phyloP scores from a whole-genome alignment of 2,329 filamentous ascomycete genomes.

The Trichoderma arundinaceum region DNA sequence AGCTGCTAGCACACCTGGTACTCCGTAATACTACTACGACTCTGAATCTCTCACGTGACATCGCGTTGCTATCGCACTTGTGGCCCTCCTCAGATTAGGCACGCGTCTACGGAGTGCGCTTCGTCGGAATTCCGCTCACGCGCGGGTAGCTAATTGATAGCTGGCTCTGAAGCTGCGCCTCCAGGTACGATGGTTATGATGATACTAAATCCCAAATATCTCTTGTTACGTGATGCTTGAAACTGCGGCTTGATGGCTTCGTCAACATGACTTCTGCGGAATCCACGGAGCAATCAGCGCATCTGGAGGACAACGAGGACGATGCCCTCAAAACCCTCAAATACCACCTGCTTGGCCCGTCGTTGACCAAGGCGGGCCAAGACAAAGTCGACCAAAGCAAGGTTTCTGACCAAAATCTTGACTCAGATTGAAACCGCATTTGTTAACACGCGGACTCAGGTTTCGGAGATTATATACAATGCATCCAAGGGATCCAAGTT shows the following conservation, averaged over 20 bases:
- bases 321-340: slow-evolving; percentile 68
- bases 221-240: neutral
- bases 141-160: neutral
- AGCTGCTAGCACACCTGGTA: neutral
- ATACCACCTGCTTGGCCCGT: slow-evolving; percentile 87
- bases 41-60: slow-evolving; percentile 22
- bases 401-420: slow-evolving; percentile 48
- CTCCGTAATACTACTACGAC: neutral
- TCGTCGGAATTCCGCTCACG: slow-evolving; percentile 21
- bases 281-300: slow-evolving; percentile 23
- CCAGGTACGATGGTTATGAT: neutral
- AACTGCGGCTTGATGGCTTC: slow-evolving; percentile 15
- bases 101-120: neutral
- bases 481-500: slow-evolving; percentile 96
- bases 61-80: slow-evolving; percentile 27
- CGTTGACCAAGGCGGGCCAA: slow-evolving; percentile 91
- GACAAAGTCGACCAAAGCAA: slow-evolving; percentile 92
- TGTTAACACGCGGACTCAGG: slow-evolving; percentile 52
- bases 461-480: slow-evolving; percentile 96
- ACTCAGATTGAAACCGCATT: neutral
- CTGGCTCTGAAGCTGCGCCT: neutral
- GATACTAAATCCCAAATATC: neutral
- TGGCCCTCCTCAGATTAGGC: neutral
- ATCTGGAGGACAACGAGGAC: slow-evolving; percentile 42
- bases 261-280: slow-evolving; percentile 28